Evolutionary conservation across 805 yeast genomes (phyloP).

Genomic region (Zygosaccharomyces bisporus): DNA sequence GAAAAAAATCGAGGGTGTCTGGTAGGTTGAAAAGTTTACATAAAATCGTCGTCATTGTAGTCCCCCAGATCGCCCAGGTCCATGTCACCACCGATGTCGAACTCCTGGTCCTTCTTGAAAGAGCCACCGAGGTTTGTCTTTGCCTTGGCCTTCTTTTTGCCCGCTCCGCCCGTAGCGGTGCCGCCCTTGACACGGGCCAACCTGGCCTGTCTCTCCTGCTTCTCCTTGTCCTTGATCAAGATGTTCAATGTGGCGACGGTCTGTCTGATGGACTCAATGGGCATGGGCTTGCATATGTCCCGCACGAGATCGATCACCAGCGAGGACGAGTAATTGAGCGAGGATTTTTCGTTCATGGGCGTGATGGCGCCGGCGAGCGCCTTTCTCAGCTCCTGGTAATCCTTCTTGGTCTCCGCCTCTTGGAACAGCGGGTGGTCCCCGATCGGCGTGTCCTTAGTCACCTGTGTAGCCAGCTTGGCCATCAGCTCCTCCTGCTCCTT

Average conservation of each 20-base stretch:
- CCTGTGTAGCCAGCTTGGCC: conserved; percentile 27
- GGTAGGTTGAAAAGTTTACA: conserved; percentile 42
- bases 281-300: conserved; percentile 77
- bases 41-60: conserved; percentile 77
- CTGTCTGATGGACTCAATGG: conserved; percentile 78
- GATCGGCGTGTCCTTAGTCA: conserved; percentile 52
- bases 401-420: conserved; percentile 72
- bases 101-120: conserved; percentile 61
- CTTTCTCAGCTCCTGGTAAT: conserved; percentile 73
- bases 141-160: conserved; percentile 87
- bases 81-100: conserved; percentile 49
- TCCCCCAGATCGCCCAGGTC: conserved; percentile 57
- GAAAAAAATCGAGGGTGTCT: not conserved
- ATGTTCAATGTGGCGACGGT: conserved; percentile 82
- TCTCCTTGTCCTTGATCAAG: conserved; percentile 76
- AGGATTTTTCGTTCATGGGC: conserved; percentile 56
- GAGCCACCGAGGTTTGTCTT: conserved; percentile 62
- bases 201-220: conserved; percentile 85
- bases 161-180: conserved; percentile 87
- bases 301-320: conserved; percentile 83
- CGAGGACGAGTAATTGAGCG: conserved; percentile 64
- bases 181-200: conserved; percentile 72
- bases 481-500: conserved; percentile 37
- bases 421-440: conserved; percentile 73
- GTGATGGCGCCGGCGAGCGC: conserved; percentile 60